Evolutionary conservation across 306 rosid species (phyloP).

Genomic region (Rosa persica): DNA sequence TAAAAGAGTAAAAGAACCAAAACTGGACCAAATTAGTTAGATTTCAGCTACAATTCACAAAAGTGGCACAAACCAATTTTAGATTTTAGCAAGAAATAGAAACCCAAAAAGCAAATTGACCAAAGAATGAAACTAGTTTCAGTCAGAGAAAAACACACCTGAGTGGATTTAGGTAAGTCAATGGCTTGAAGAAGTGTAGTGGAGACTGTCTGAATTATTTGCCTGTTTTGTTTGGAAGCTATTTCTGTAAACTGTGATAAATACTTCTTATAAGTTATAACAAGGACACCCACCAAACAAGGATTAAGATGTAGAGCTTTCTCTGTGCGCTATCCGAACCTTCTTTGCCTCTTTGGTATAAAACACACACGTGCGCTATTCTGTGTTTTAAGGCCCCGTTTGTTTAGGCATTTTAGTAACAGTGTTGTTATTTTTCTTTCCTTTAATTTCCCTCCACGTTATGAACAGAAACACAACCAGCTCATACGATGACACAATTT

Average conservation of each 20-base stretch:
- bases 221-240: conserved; percentile 7
- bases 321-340: conserved; percentile 11
- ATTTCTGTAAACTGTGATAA: background rate
- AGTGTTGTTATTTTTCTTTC: background rate
- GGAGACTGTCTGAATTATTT: background rate
- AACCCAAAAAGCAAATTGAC: background rate
- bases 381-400: background rate
- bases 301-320: conserved; percentile 16
- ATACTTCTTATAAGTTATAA: background rate
- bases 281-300: conserved; percentile 23
- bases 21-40: background rate
- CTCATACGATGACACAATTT: background rate
- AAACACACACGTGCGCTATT: conserved; percentile 27
- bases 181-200: conserved; percentile 2
- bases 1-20: background rate
- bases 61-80: background rate
- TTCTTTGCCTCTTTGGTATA: background rate
- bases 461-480: background rate
- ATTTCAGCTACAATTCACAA: background rate
- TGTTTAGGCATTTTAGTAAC: background rate
- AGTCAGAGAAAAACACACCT: background rate
- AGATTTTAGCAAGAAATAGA: background rate
- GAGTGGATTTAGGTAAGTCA: conserved; percentile 5
- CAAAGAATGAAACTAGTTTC: background rate
- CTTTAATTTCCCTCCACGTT: background rate